These are phyloP conservation scores for Cryptococcus sp. DNA, from an alignment of 1,284 basidiomycete genomes.

Conservation along the genomic window DNA sequence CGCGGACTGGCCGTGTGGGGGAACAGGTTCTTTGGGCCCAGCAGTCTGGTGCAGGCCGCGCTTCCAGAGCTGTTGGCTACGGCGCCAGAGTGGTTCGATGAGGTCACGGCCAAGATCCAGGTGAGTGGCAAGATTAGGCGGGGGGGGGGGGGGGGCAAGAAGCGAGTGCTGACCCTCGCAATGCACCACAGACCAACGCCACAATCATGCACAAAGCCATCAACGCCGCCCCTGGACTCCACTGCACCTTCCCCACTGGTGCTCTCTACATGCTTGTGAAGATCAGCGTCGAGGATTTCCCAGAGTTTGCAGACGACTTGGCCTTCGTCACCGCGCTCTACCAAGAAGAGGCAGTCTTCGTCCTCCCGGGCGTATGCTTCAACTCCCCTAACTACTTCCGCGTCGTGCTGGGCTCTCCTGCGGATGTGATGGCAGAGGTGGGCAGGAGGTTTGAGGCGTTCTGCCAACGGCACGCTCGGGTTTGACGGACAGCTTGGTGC, in stretches of 20 bases:
- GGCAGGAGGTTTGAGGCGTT: slow-evolving; percentile 41
- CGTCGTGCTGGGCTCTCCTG: slow-evolving; percentile 44
- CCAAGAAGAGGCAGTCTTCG: slow-evolving; percentile 44
- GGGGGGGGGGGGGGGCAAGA: not conserved
- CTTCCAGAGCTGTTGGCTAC: slow-evolving; percentile 45
- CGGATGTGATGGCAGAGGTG: slow-evolving; percentile 38
- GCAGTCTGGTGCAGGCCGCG: slow-evolving; percentile 42
- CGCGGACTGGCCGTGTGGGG: slow-evolving; percentile 34
- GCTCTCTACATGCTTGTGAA: slow-evolving; percentile 46
- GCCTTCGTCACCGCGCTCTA: slow-evolving; percentile 43
- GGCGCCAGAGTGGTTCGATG: slow-evolving; percentile 36
- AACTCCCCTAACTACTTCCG: slow-evolving; percentile 43
- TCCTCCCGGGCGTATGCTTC: slow-evolving; percentile 45
- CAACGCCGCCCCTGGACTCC: slow-evolving; percentile 34
- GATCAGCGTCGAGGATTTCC: slow-evolving; percentile 30
- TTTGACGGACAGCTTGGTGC: not conserved
- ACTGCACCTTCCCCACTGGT: slow-evolving; percentile 35
- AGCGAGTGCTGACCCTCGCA: not conserved
- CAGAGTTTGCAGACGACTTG: slow-evolving; percentile 28
- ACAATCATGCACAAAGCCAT: slow-evolving; percentile 32
- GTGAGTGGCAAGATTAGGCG: slow-evolving; percentile 7
- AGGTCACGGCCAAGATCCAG: slow-evolving; percentile 33
- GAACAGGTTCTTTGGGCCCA: slow-evolving; percentile 46
- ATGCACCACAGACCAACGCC: slow-evolving; percentile 21
- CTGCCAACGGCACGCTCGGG: slow-evolving; percentile 19